Percentiles rank a stretch among this genome's conserved stretches.
Evolutionary conservation across 2,329 filamentous ascomycete species (phyloP).

Genomic region (Periconia digitata): DNA sequence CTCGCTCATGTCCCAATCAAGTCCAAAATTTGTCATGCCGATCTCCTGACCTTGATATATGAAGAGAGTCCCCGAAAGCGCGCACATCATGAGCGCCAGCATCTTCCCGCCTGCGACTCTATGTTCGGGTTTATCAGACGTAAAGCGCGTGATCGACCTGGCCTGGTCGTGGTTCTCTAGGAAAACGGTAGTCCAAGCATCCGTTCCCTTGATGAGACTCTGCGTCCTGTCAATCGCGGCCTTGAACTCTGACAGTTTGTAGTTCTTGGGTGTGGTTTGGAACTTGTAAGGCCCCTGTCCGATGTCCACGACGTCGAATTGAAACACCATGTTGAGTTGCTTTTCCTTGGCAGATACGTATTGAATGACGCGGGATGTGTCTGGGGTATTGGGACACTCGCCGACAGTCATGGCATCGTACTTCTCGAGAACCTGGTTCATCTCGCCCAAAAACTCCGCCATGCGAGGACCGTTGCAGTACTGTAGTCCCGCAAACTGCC

Average conservation of each 20-base stretch:
- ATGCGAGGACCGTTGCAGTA: constrained; percentile 70
- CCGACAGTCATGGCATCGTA: constrained; percentile 73
- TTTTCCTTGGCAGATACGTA: constrained; percentile 62
- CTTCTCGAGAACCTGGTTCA: constrained; percentile 59
- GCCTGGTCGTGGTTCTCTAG: constrained; percentile 59
- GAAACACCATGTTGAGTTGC: constrained; percentile 70
- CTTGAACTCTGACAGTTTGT: constrained; percentile 33
- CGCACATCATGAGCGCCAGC: constrained; percentile 51
- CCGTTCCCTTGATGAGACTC: constrained; percentile 30
- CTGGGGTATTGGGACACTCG: constrained; percentile 66
- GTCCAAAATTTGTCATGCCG: constrained; percentile 53
- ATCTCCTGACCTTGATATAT: constrained; percentile 56
- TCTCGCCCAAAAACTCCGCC: constrained; percentile 68
- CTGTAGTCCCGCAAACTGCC: constrained; percentile 46
- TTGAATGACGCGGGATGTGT: constrained; percentile 58
- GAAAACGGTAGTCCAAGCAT: constrained; percentile 54
- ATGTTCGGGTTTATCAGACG: constrained; percentile 50
- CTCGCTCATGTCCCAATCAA: constrained; percentile 47
- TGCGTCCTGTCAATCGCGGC: constrained; percentile 34
- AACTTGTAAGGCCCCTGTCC: constrained; percentile 41
- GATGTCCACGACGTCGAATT: constrained; percentile 45
- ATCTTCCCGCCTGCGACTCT: constrained; percentile 51
- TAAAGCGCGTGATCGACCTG: constrained; percentile 52
- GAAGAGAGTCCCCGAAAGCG: constrained; percentile 52
- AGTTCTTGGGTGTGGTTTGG: constrained; percentile 38